Conservation (phyloP, 257 asterid species). For the Forsythia viridissima region DNA sequence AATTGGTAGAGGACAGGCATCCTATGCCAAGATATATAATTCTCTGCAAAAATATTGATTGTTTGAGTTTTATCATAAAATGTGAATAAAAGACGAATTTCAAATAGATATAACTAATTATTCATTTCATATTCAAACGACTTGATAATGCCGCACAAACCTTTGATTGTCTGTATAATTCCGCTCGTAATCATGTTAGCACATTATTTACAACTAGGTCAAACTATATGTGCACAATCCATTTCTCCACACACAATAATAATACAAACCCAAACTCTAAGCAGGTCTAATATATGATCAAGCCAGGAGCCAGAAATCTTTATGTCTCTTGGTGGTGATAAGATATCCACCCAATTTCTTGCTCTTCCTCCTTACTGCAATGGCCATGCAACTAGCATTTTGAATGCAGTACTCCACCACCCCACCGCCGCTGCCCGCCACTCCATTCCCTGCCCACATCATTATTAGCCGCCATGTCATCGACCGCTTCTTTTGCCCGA, state of each 20-base stretch:
- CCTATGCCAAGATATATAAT: neutral
- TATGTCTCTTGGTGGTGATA: conserved; percentile 76
- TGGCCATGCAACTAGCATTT: conserved; percentile 80
- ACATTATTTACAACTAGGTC: conserved; percentile 11
- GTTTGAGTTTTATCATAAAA: too few species aligned
- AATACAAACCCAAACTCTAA: neutral
- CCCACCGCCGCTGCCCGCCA: conserved; percentile 31
- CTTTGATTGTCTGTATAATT: neutral
- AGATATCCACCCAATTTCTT: conserved; percentile 83
- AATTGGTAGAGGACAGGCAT: neutral
- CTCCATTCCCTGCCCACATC: conserved; percentile 69
- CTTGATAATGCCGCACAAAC: too few species aligned
- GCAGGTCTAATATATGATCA: conserved; percentile 24
- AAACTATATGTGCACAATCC: conserved; percentile 11
- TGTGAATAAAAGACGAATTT: too few species aligned
- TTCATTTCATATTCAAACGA: too few species aligned
- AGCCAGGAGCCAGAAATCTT: conserved; percentile 92
- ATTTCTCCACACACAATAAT: conserved; percentile 4
- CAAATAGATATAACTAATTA: too few species aligned
- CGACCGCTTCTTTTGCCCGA: conserved; percentile 72
- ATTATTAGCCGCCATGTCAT: conserved; percentile 70
- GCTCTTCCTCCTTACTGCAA: conserved; percentile 85
- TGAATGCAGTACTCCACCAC: conserved; percentile 84
- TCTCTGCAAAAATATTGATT: neutral
- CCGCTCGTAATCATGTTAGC: neutral